Base-by-base conservation (phyloP, 768 basidiomycete genomes). In the Amanita jacksonii region DNA sequence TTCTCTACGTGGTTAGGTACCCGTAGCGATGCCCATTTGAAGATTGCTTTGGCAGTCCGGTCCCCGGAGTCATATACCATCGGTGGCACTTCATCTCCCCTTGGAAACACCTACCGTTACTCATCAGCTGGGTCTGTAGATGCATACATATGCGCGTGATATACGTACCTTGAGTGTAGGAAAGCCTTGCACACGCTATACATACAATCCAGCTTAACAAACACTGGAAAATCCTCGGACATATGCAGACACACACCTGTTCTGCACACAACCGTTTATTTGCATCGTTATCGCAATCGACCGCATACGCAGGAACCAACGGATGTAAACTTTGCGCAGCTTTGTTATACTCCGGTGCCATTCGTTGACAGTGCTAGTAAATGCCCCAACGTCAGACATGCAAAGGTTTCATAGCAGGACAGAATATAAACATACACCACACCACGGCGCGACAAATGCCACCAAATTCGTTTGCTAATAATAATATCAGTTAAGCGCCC, bases 391-490 rank as follows among this genome's bases (percentile, higher is more conserved):
- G 23, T 44, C 33, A 24, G 32, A 39, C 25, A 27, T 19, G 8
- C 20, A 9, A 9, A 28, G 8, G 12, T 42, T 25, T 19, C 24
- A 15, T 22, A 8, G 4, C 19, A 16, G 12, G 4, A n/a, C 4
- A 3, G 8, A 9, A 4, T 20, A 42, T 23, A 32, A 25, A 66
- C 83, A 58, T 60, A 87, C 85, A 51, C 85, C 86, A 56, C 86
- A 91, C 92, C 91, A 94, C 3, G 90, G 86, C n/a, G 92, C 92
- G 9, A 92, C 84, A 57, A 93, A 96, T 1, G 89, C 92, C 13
- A 94, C 81, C 56, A 92, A 61, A 49, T 71, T 76, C 24, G 87
- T 84, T 63, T 74, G 67, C 87, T 89, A 52, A 8, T 37, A 8
- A 5, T 37, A 18, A 16, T 16, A 30, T 25, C 34, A 12, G 44